Evolutionary conservation across 73 alveolate species (phyloP).

Genomic region (Blepharisma japonicum): DNA sequence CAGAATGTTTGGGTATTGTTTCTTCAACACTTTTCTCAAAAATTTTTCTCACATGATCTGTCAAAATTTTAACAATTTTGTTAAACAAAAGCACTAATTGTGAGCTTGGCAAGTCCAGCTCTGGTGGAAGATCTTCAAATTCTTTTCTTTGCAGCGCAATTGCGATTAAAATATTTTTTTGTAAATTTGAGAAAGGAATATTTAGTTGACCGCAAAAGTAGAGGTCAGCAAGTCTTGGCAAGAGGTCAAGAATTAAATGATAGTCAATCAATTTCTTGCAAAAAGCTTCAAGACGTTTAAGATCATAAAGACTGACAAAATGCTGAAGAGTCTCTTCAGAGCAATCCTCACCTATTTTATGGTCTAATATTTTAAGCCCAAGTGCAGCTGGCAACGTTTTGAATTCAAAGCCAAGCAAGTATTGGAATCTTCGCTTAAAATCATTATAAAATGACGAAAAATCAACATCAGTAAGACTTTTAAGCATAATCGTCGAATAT

Average conservation of each 20-base stretch:
- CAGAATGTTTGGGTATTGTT: neutral
- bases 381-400: constrained; percentile 69
- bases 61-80: constrained; percentile 55
- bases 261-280: constrained; percentile 91
- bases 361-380: constrained; percentile 60
- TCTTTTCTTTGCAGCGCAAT: constrained; percentile 85
- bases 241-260: constrained; percentile 91
- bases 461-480: constrained; percentile 70
- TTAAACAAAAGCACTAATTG: constrained; percentile 87
- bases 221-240: constrained; percentile 86
- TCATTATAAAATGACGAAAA: constrained; percentile 84
- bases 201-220: constrained; percentile 63
- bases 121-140: constrained; percentile 72
- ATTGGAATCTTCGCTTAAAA: constrained; percentile 91
- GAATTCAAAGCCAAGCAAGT: constrained; percentile 91
- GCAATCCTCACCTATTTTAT: constrained; percentile 38
- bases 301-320: constrained; percentile 77
- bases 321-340: constrained; percentile 55
- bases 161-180: constrained; percentile 88
- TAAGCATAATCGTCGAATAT: constrained; percentile 95
- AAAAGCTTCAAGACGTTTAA: constrained; percentile 90
- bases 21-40: constrained; percentile 2
- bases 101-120: constrained; percentile 72
- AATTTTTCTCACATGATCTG: neutral
- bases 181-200: constrained; percentile 70